phyloP scores from a whole-genome alignment of 208 protist species.

The Crithidia brevicula region DNA sequence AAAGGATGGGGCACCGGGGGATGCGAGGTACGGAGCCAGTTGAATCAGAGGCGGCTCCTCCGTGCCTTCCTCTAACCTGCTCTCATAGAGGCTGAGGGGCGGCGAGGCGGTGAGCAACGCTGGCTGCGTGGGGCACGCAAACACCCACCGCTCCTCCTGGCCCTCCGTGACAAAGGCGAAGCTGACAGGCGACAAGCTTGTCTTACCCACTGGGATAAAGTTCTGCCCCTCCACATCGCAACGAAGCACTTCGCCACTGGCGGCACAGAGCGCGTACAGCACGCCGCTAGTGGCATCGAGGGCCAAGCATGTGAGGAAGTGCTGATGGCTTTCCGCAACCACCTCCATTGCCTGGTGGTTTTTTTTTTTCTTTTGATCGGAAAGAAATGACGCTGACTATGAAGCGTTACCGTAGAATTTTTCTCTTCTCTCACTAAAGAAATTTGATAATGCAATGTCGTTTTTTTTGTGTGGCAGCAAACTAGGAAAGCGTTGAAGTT shows the following conservation, averaged over 20 bases:
- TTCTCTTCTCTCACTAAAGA: too few species aligned
- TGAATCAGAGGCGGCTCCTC: conserved; percentile 1
- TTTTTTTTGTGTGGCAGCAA: too few species aligned
- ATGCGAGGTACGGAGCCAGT: conserved; percentile 25
- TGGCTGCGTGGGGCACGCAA: background rate
- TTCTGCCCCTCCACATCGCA: conserved; percentile 21
- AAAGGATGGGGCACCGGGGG: conserved; percentile 51
- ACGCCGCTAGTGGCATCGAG: conserved; percentile 20
- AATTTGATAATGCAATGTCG: too few species aligned
- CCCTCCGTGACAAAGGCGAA: conserved; percentile 45
- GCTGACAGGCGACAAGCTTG: background rate
- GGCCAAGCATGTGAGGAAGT: conserved; percentile 43
- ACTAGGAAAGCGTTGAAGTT: too few species aligned
- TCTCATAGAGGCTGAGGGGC: background rate
- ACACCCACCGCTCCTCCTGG: conserved; percentile 37
- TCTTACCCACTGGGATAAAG: background rate
- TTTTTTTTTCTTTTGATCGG: too few species aligned
- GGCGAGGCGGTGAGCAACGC: background rate
- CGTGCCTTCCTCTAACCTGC: background rate
- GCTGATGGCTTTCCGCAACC: conserved; percentile 37
- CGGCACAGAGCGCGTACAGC: conserved; percentile 54
- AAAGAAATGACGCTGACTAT: too few species aligned
- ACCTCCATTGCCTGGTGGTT: conserved; percentile 37
- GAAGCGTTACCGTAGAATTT: too few species aligned
- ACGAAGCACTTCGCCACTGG: conserved; percentile 53